Evolutionary conservation across 495 filamentous ascomycete genomes (phyloP).

Genomic region (Chaetomium tenue): DNA sequence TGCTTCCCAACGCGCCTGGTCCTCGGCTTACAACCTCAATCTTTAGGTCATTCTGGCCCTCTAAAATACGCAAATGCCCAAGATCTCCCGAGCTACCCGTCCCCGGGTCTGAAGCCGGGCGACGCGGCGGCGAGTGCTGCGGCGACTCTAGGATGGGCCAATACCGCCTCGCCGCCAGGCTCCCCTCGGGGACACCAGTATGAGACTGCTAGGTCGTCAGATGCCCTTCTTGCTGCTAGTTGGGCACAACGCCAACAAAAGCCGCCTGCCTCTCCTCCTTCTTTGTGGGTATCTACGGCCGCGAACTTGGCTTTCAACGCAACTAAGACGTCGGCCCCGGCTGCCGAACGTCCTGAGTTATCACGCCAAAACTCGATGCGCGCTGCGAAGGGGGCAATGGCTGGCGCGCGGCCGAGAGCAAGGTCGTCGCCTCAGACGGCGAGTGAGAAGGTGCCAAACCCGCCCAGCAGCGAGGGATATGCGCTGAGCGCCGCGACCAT

Average conservation of each 20-base stretch:
- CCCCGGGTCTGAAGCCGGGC: slow-evolving; percentile 59
- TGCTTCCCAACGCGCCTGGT: not conserved
- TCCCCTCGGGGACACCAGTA: slow-evolving; percentile 47
- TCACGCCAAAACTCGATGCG: slow-evolving; percentile 57
- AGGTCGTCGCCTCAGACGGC: slow-evolving; percentile 58
- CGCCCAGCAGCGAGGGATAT: slow-evolving; percentile 58
- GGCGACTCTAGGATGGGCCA: slow-evolving; percentile 68
- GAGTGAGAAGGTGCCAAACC: slow-evolving; percentile 54
- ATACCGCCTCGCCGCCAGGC: slow-evolving; percentile 23
- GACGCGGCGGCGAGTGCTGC: slow-evolving; percentile 70
- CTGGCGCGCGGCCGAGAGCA: slow-evolving; percentile 59
- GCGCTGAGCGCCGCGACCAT: slow-evolving; percentile 66
- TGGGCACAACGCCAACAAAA: slow-evolving; percentile 56
- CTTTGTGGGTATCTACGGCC: slow-evolving; percentile 56
- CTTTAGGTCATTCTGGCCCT: slow-evolving; percentile 48
- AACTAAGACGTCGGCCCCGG: slow-evolving; percentile 20
- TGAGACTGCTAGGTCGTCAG: slow-evolving; percentile 65
- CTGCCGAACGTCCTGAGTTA: slow-evolving; percentile 20
- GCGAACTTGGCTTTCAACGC: slow-evolving; percentile 55
- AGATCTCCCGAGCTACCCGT: slow-evolving; percentile 66
- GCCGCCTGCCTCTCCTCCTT: slow-evolving; percentile 40
- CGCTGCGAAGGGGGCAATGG: slow-evolving; percentile 73
- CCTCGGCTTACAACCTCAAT: slow-evolving; percentile 25
- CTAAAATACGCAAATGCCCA: slow-evolving; percentile 66
- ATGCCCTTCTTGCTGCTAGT: slow-evolving; percentile 66